Percentiles rank a stretch among this genome's conserved stretches.
Conservation (phyloP, 495 filamentous ascomycete genomes). For the Penicillium steckii region DNA sequence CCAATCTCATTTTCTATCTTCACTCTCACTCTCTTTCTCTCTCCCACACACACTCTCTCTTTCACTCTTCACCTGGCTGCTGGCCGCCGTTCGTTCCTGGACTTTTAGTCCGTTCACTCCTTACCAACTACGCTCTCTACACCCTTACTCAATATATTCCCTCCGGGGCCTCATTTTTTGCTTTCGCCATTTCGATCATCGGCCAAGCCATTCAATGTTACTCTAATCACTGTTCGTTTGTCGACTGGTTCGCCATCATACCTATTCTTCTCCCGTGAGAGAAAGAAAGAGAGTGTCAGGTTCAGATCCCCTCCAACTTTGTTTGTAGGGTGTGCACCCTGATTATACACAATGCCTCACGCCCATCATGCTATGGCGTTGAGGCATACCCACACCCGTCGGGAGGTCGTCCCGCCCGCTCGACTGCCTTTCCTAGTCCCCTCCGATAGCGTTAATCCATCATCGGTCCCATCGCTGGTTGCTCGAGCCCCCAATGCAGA, state of each 20-base stretch:
- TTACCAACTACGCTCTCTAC: neutral
- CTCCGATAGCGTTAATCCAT: conserved; percentile 1
- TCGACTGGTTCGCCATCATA: conserved; percentile 8
- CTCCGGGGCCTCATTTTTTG: neutral
- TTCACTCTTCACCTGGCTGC: conserved; percentile 20
- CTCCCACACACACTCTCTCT: conserved; percentile 8
- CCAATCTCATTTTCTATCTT: conserved; percentile 16
- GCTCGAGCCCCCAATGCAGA: conserved; percentile 27
- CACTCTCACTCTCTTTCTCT: conserved; percentile 9
- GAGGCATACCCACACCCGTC: conserved; percentile 20
- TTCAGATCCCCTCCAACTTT: neutral
- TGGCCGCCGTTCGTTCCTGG: conserved; percentile 34
- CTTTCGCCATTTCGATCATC: neutral
- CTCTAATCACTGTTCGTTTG: conserved; percentile 7
- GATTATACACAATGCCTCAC: conserved; percentile 33
- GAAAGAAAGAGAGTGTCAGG: no score
- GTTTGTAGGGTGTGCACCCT: neutral
- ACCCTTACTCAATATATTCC: no score
- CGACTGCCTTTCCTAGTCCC: conserved; percentile 25
- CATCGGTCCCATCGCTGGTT: conserved; percentile 25
- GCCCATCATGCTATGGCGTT: conserved; percentile 28
- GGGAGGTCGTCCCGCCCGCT: conserved; percentile 30
- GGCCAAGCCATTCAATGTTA: conserved; percentile 15
- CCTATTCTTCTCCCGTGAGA: no score
- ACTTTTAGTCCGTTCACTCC: conserved; percentile 32